Evolutionary conservation across 2,329 filamentous ascomycete species (phyloP).

Genomic region (Sclerotinia trifoliorum): DNA sequence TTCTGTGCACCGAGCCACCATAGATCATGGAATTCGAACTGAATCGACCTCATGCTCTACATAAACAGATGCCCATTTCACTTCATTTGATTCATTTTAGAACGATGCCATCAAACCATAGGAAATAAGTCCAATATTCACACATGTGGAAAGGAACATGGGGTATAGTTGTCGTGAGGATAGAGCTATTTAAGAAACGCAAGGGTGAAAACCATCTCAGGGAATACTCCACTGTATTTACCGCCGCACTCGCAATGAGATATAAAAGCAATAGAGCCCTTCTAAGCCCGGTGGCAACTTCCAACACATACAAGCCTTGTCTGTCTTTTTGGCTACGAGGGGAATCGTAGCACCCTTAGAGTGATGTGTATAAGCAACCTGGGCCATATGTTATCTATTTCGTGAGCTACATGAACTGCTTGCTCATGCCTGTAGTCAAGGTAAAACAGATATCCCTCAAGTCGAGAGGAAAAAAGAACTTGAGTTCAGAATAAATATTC

Average conservation of each 20-base stretch:
- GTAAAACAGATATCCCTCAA: neutral
- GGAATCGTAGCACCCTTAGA: neutral
- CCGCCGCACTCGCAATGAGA: neutral
- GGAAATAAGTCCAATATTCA: no score
- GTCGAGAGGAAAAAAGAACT: neutral
- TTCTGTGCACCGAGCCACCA: neutral
- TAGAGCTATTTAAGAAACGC: neutral
- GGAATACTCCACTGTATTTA: neutral
- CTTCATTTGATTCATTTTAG: neutral
- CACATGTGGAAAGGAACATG: neutral
- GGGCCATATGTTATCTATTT: neutral
- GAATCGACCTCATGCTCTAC: neutral
- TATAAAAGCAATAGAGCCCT: neutral
- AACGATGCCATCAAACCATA: neutral
- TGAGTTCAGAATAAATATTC: neutral
- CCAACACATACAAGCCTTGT: neutral
- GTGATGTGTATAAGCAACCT: neutral
- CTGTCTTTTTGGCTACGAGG: neutral
- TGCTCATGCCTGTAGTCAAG: neutral
- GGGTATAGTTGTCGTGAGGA: neutral
- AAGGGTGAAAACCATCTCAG: neutral
- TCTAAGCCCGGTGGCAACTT: neutral
- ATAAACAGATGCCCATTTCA: neutral
- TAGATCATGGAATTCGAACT: neutral
- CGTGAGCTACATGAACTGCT: neutral